Percentiles rank a stretch among this genome's conserved stretches.
Conservation (phyloP, 352 stramenopile genomes). For the Elongisporangium prolatum region DNA sequence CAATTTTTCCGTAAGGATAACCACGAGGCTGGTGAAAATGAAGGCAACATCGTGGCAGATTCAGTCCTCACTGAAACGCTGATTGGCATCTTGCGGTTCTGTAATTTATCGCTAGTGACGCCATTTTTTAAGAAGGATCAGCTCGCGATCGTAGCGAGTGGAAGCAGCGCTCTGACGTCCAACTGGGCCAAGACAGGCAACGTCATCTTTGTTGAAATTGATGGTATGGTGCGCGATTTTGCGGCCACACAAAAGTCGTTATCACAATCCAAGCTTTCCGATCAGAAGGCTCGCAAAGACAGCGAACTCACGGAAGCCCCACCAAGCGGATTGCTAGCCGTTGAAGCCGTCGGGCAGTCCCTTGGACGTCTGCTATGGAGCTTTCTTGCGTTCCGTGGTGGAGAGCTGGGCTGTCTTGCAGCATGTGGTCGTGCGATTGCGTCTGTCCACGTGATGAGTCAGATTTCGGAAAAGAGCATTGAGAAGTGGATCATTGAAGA, state of each 20-base stretch:
- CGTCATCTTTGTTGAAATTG: slow-evolving; percentile 79
- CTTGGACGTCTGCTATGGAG: slow-evolving; percentile 74
- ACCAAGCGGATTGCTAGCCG: slow-evolving; percentile 13
- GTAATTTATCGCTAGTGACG: slow-evolving; percentile 74
- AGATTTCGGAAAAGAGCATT: slow-evolving; percentile 76
- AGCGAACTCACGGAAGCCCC: background rate
- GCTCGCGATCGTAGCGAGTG: slow-evolving; percentile 6
- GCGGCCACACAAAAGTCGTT: slow-evolving; percentile 45
- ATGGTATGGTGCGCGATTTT: slow-evolving; percentile 75
- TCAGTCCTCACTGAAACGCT: slow-evolving; percentile 61
- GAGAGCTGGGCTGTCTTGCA: slow-evolving; percentile 66
- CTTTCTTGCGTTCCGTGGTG: slow-evolving; percentile 74
- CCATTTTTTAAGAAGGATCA: slow-evolving; percentile 57
- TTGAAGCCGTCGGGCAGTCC: slow-evolving; percentile 48
- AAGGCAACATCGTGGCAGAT: slow-evolving; percentile 27
- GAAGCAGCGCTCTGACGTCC: slow-evolving; percentile 15
- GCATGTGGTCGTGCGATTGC: slow-evolving; percentile 72
- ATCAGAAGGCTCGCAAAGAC: background rate
- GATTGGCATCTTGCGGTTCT: slow-evolving; percentile 62
- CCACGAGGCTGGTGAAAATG: slow-evolving; percentile 4
- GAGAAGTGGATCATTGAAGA: slow-evolving; percentile 85
- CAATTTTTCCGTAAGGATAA: slow-evolving; percentile 43
- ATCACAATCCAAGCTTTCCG: slow-evolving; percentile 13
- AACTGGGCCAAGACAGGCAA: slow-evolving; percentile 84
- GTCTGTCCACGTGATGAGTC: slow-evolving; percentile 79